Evolutionary conservation across 306 rosid species (phyloP).

Genomic region (Prunus mira): DNA sequence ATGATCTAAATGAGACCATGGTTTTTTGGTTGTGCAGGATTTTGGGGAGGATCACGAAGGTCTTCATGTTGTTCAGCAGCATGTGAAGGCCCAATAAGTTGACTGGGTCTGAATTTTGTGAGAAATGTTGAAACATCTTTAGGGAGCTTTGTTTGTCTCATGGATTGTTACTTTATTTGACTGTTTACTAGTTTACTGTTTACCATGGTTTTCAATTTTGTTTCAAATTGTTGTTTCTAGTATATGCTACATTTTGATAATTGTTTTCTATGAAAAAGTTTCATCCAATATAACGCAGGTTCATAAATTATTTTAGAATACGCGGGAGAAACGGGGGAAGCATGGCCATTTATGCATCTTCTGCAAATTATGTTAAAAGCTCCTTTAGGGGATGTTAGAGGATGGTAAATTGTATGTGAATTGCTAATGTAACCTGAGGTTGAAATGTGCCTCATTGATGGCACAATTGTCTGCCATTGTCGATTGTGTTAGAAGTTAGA

Average conservation of each 20-base stretch:
- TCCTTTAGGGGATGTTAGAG: too few relatives aligned
- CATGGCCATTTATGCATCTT: background rate
- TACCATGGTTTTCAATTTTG: slow-evolving; percentile 1
- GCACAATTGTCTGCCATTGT: too few relatives aligned
- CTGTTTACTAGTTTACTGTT: background rate
- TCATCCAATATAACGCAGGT: background rate
- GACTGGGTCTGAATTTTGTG: background rate
- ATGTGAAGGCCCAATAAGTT: slow-evolving; percentile 36
- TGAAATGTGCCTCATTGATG: too few relatives aligned
- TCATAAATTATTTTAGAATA: too few relatives aligned
- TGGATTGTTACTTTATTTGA: background rate
- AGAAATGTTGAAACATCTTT: background rate
- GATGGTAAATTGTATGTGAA: too few relatives aligned
- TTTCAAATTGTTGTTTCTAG: background rate
- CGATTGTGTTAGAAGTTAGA: too few relatives aligned
- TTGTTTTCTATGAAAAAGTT: background rate
- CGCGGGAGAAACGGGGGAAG: background rate
- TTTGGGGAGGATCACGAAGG: slow-evolving; percentile 50
- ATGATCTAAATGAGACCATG: background rate
- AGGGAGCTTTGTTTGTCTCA: slow-evolving; percentile 6
- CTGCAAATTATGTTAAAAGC: background rate
- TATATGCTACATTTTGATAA: background rate
- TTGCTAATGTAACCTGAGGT: too few relatives aligned
- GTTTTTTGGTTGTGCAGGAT: slow-evolving; percentile 23
- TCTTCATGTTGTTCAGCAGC: slow-evolving; percentile 47